These are phyloP conservation scores for Aspergillus fumigatiaffinis DNA, from an alignment of 2,329 filamentous ascomycete genomes.

Conservation along the genomic window DNA sequence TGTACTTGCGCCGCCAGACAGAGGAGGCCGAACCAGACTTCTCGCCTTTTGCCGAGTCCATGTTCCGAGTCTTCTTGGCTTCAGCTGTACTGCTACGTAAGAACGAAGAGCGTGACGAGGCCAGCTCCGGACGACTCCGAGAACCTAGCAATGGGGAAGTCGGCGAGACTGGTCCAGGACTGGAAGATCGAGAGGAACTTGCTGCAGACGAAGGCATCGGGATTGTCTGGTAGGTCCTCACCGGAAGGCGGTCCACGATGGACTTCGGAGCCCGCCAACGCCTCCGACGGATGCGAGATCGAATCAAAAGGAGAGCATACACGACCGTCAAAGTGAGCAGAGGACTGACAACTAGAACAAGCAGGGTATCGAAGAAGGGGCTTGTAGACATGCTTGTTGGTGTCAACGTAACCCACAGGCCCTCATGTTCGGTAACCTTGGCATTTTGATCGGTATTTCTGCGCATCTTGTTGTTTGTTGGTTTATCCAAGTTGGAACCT, in stretches of 20 bases:
- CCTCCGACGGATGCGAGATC: conserved; percentile 81
- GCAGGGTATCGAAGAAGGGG: conserved; percentile 90
- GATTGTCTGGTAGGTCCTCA: conserved; percentile 91
- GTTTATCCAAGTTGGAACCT: conserved; percentile 8
- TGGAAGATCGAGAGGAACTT: conserved; percentile 56
- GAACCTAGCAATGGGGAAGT: conserved; percentile 70
- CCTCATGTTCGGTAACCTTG: conserved; percentile 58
- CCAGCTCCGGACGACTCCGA: conserved; percentile 24
- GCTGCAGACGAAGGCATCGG: conserved; percentile 56
- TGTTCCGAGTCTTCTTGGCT: conserved; percentile 17
- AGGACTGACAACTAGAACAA: conserved; percentile 95
- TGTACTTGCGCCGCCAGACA: conserved; percentile 54
- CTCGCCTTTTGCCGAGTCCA: conserved; percentile 38
- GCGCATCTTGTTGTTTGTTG: conserved; percentile 9
- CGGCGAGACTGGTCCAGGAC: conserved; percentile 62
- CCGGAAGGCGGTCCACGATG: conserved; percentile 88
- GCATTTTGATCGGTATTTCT: conserved; percentile 23
- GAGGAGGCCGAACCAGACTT: conserved; percentile 39
- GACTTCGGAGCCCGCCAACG: conserved; percentile 98
- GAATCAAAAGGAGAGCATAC: conserved; percentile 80
- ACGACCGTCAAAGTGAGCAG: conserved; percentile 89
- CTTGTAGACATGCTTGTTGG: conserved; percentile 82
- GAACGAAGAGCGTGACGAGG: conserved; percentile 38
- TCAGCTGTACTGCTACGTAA: conserved; percentile 27
- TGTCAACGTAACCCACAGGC: conserved; percentile 93